phyloP scores from a whole-genome alignment of 352 stramenopile species.

The Globisporangium mamillatum region DNA sequence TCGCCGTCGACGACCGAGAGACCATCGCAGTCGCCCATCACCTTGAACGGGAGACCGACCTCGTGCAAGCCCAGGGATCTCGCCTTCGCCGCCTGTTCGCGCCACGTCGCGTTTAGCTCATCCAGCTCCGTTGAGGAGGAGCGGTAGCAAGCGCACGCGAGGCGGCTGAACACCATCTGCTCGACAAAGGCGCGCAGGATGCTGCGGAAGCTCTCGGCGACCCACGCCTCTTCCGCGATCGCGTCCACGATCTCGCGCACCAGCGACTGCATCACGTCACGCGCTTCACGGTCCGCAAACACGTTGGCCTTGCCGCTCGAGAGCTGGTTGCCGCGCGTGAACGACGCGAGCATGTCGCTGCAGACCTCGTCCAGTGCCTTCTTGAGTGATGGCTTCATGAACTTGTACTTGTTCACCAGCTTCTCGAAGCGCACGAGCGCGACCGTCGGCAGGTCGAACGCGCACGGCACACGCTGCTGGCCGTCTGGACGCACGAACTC shows the following conservation, averaged over 20 bases:
- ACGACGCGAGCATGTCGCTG: constrained; percentile 57
- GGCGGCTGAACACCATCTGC: constrained; percentile 72
- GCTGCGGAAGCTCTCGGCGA: constrained; percentile 23
- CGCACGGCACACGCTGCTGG: constrained; percentile 26
- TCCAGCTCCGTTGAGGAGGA: constrained; percentile 53
- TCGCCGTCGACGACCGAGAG: constrained; percentile 6
- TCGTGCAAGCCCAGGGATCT: constrained; percentile 43
- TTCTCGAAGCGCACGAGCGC: constrained; percentile 70
- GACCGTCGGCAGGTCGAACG: constrained; percentile 38
- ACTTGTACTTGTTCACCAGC: constrained; percentile 50
- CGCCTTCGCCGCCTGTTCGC: constrained; percentile 47
- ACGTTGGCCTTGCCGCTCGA: constrained; percentile 22
- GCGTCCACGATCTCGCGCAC: constrained; percentile 60
- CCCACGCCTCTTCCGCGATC: constrained; percentile 35
- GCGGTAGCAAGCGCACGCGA: constrained; percentile 65
- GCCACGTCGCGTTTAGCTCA: constrained; percentile 65
- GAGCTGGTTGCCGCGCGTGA: constrained; percentile 27
- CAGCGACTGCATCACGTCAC: constrained; percentile 71
- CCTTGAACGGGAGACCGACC: constrained; percentile 48
- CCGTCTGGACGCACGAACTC: constrained; percentile 24
- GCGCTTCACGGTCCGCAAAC: constrained; percentile 48
- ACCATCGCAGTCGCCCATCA: constrained; percentile 13
- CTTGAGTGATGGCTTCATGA: constrained; percentile 62
- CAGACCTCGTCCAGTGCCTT: constrained; percentile 62
- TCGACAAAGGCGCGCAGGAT: constrained; percentile 56